These are phyloP conservation scores for Lactarius sp. DNA, from an alignment of 768 basidiomycete species.

Conservation along the genomic window DNA sequence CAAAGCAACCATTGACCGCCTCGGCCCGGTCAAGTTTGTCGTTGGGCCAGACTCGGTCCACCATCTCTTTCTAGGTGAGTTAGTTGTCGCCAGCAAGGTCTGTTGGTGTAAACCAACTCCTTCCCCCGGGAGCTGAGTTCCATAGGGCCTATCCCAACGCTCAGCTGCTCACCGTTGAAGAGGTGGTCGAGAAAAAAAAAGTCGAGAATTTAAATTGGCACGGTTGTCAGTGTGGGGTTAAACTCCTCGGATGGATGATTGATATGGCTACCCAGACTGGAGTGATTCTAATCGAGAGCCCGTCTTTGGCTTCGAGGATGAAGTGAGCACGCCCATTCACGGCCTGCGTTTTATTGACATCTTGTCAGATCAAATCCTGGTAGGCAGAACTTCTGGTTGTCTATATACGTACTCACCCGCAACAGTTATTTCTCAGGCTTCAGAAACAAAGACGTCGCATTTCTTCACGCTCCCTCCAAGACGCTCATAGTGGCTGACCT, in stretches of 20 bases:
- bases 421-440: slow-evolving; percentile 64
- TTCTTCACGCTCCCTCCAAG: slow-evolving; percentile 66
- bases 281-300: slow-evolving; percentile 40
- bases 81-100: slow-evolving; percentile 14
- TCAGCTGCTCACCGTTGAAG: slow-evolving; percentile 65
- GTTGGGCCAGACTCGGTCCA: slow-evolving; percentile 55
- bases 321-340: slow-evolving; percentile 35
- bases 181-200: slow-evolving; percentile 47
- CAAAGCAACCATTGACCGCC: slow-evolving; percentile 50
- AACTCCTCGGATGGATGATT: background rate
- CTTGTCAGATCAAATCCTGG: slow-evolving; percentile 32
- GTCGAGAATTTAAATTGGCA: slow-evolving; percentile 50
- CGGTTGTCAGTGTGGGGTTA: slow-evolving; percentile 45
- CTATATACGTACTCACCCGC: background rate
- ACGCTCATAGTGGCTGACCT: slow-evolving; percentile 79
- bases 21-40: slow-evolving; percentile 71
- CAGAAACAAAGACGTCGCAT: slow-evolving; percentile 77
- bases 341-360: background rate
- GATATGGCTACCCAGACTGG: slow-evolving; percentile 28
- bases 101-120: slow-evolving; percentile 27
- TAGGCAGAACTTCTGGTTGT: slow-evolving; percentile 1
- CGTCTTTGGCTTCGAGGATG: slow-evolving; percentile 74
- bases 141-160: slow-evolving; percentile 67
- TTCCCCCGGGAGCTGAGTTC: slow-evolving; percentile 44
- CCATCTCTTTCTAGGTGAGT: slow-evolving; percentile 51